These are phyloP conservation scores for Blastomyces emzantsi DNA, from an alignment of 2,329 filamentous ascomycete species.

Conservation along the genomic window DNA sequence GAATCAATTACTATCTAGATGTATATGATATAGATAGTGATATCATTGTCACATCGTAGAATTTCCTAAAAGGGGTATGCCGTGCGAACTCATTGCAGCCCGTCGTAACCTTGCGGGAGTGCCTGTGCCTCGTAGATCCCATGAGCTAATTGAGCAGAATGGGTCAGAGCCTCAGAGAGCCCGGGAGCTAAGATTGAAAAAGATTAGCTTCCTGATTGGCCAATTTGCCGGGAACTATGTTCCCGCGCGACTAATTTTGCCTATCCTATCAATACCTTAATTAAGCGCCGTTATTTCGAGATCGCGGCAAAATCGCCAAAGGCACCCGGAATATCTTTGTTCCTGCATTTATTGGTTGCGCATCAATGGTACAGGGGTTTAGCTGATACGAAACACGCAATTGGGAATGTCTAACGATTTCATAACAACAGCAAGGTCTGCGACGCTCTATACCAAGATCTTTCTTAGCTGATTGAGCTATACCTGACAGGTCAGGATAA, in stretches of 20 bases:
- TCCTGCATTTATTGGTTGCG: neutral
- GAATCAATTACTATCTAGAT: neutral
- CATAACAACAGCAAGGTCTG: neutral
- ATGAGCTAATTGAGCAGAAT: neutral
- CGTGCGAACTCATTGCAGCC: neutral
- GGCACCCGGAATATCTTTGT: constrained; percentile 1
- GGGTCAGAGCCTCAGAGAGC: neutral
- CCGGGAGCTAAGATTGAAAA: neutral
- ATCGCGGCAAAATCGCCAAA: too few relatives aligned
- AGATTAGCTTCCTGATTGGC: neutral
- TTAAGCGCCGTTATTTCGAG: neutral
- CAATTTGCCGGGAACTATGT: neutral
- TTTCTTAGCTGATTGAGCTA: neutral
- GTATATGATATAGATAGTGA: neutral
- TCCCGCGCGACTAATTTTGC: neutral
- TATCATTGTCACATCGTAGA: neutral
- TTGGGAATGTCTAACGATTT: neutral
- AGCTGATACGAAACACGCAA: neutral
- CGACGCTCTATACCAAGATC: neutral
- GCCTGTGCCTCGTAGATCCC: neutral
- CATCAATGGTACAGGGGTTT: neutral
- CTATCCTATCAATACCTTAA: neutral
- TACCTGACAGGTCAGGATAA: neutral
- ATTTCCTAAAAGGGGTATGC: neutral
- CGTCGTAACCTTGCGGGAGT: neutral